Conservation (phyloP, 148 eudicot genomes). For the Cornus suecica region DNA sequence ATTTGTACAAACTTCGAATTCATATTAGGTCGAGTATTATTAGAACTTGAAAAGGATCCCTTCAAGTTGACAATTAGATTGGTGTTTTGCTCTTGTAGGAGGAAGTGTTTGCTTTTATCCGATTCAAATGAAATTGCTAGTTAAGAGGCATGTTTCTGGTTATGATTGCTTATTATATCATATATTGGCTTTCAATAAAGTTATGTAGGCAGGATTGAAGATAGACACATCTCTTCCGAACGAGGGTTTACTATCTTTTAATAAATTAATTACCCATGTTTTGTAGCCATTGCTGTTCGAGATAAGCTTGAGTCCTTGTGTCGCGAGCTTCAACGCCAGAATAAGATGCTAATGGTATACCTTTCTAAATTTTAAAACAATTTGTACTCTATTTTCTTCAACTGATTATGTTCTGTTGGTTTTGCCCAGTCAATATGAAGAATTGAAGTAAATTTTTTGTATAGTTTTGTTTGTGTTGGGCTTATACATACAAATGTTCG, state of each 20-base stretch:
- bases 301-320: constrained; percentile 96
- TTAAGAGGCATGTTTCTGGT: background rate
- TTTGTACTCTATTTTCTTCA: background rate
- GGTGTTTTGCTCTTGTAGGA: background rate
- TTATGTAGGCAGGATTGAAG: background rate
- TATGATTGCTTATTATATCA: background rate
- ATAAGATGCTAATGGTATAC: constrained; percentile 83
- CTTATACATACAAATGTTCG: background rate
- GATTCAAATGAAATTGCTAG: background rate
- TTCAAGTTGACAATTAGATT: background rate
- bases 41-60: background rate
- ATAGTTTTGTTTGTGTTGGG: too few relatives aligned
- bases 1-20: background rate
- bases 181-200: background rate
- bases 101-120: background rate
- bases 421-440: background rate
- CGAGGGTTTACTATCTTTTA: background rate
- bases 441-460: too few relatives aligned
- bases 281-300: constrained; percentile 78
- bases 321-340: constrained; percentile 90
- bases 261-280: constrained; percentile 16
- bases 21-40: background rate
- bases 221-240: background rate
- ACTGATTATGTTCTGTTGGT: background rate
- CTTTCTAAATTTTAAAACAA: constrained; percentile 1